These are phyloP conservation scores for Nicotiana tabacum DNA, from an alignment of 257 asterid species.

Conservation along the genomic window DNA sequence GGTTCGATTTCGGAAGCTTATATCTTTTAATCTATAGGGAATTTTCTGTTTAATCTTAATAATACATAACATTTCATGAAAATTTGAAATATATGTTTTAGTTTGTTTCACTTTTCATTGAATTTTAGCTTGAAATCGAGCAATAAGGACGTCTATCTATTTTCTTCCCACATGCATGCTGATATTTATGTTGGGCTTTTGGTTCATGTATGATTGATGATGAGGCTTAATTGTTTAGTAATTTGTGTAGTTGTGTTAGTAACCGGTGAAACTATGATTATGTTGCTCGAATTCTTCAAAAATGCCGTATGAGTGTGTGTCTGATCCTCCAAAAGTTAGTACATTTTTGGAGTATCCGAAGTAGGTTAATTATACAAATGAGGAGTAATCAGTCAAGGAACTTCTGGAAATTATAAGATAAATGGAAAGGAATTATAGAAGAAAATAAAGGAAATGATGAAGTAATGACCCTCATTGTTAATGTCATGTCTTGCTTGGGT, in stretches of 20 bases:
- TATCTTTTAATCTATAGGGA: not conserved
- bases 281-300: too few species aligned
- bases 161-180: not conserved
- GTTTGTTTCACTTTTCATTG: not conserved
- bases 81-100: too few species aligned
- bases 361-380: not conserved
- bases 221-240: not conserved
- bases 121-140: not conserved
- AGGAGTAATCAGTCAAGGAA: not conserved
- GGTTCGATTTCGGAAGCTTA: too few species aligned
- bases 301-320: too few species aligned
- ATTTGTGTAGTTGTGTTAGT: not conserved
- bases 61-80: not conserved
- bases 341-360: too few species aligned
- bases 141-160: not conserved
- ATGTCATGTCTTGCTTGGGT: not conserved
- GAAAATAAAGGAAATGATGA: not conserved
- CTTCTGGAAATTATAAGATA: not conserved
- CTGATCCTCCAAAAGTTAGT: too few species aligned
- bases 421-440: not conserved
- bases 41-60: not conserved
- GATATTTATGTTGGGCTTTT: not conserved
- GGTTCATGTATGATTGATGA: not conserved
- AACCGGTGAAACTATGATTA: not conserved
- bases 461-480: not conserved